These are phyloP conservation scores for Hypoxylon sp. DNA, from an alignment of 2,329 filamentous ascomycete genomes.

Conservation along the genomic window DNA sequence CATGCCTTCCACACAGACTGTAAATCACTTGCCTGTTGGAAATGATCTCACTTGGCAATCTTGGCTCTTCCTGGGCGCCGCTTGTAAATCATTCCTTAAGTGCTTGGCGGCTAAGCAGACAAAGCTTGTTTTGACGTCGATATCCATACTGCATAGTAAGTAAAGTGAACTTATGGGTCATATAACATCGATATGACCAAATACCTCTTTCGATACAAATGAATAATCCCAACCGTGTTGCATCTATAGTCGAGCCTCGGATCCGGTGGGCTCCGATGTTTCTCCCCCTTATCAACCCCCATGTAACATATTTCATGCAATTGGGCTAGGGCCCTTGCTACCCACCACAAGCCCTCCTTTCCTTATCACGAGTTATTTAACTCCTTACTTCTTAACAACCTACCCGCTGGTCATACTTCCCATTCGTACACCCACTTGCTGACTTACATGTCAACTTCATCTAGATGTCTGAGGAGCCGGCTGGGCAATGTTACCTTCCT, in stretches of 20 bases:
- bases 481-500: conserved; percentile 42
- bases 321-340: conserved; percentile 34
- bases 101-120: conserved; percentile 27
- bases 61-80: conserved; percentile 26
- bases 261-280: conserved; percentile 8
- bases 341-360: conserved; percentile 26
- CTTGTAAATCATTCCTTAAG: conserved; percentile 32
- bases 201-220: neutral
- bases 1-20: conserved; percentile 6
- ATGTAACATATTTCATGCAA: conserved; percentile 18
- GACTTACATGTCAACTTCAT: conserved; percentile 27
- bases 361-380: conserved; percentile 33
- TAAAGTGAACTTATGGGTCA: too few species aligned
- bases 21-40: conserved; percentile 23
- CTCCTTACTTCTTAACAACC: conserved; percentile 14
- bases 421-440: conserved; percentile 22
- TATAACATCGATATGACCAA: conserved; percentile 1
- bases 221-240: neutral
- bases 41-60: conserved; percentile 26
- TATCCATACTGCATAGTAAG: conserved; percentile 1
- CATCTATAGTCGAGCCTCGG: neutral
- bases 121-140: conserved; percentile 42
- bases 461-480: conserved; percentile 34
- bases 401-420: conserved; percentile 13
- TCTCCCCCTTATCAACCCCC: conserved; percentile 21